phyloP scores from a whole-genome alignment of 176 grass and related monocot genomes.

The Avena insularis region DNA sequence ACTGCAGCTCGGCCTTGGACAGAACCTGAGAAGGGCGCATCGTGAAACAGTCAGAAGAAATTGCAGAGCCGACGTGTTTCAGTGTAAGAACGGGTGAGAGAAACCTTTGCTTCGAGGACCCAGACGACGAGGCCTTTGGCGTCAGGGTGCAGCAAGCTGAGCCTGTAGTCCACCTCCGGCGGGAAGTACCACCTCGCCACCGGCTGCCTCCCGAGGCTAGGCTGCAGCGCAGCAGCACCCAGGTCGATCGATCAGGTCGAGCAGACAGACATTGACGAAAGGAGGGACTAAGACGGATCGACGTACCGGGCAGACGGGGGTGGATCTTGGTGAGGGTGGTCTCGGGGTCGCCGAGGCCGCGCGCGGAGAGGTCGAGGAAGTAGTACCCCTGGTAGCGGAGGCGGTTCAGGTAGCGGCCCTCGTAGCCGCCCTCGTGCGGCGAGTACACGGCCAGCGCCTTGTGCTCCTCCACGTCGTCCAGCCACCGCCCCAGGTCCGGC shows the following conservation, averaged over 20 bases:
- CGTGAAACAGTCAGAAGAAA: neutral
- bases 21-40: constrained; percentile 56
- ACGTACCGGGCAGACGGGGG: constrained; percentile 77
- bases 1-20: constrained; percentile 92
- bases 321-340: constrained; percentile 90
- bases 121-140: constrained; percentile 90
- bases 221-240: constrained; percentile 51
- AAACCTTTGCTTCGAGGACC: constrained; percentile 88
- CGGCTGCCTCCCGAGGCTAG: constrained; percentile 84
- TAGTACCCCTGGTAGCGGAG: constrained; percentile 87
- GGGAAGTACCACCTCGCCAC: constrained; percentile 95
- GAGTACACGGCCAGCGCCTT: constrained; percentile 89
- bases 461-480: constrained; percentile 87
- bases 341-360: constrained; percentile 85
- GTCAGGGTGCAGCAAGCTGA: constrained; percentile 80
- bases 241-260: no score
- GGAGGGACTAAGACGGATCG: no score
- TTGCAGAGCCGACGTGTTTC: no score
- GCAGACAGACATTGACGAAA: no score
- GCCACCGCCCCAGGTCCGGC: constrained; percentile 78
- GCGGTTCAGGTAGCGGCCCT: constrained; percentile 85
- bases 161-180: constrained; percentile 95
- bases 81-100: no score
- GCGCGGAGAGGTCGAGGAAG: constrained; percentile 88
- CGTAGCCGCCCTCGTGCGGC: constrained; percentile 96